phyloP scores from a whole-genome alignment of 805 yeast genomes.

The Ogataea sp. region DNA sequence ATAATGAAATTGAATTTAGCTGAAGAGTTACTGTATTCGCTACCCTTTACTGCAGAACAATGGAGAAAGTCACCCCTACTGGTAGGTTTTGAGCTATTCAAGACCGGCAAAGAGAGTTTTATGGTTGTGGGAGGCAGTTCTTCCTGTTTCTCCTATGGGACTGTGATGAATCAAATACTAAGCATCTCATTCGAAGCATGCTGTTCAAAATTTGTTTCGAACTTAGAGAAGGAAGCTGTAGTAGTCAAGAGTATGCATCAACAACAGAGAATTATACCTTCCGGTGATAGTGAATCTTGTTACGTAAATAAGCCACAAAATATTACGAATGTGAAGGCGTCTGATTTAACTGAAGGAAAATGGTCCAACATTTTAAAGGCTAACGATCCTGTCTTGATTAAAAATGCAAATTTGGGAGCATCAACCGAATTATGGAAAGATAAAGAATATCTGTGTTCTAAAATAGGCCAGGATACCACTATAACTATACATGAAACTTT shows the following conservation, averaged over 20 bases:
- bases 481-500: conserved; percentile 20
- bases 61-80: conserved; percentile 41
- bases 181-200: not conserved
- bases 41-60: conserved; percentile 23
- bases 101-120: conserved; percentile 9
- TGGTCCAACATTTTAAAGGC: conserved; percentile 4
- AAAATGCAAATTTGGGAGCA: conserved; percentile 17
- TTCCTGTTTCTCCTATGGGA: conserved; percentile 76
- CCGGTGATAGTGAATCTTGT: too few species aligned
- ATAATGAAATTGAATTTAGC: conserved; percentile 28
- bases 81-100: conserved; percentile 39
- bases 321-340: not conserved
- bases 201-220: not conserved
- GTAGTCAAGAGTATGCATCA: too few species aligned
- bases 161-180: conserved; percentile 33
- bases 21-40: conserved; percentile 9
- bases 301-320: too few species aligned
- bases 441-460: conserved; percentile 18
- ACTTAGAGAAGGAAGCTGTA: not conserved
- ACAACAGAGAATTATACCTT: too few species aligned
- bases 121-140: conserved; percentile 60
- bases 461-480: conserved; percentile 16
- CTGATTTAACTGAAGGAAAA: not conserved
- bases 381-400: conserved; percentile 18
- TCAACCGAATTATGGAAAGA: conserved; percentile 19